These are phyloP conservation scores for Botrytis cinerea DNA, from an alignment of 2,329 filamentous ascomycete genomes.

Conservation along the genomic window DNA sequence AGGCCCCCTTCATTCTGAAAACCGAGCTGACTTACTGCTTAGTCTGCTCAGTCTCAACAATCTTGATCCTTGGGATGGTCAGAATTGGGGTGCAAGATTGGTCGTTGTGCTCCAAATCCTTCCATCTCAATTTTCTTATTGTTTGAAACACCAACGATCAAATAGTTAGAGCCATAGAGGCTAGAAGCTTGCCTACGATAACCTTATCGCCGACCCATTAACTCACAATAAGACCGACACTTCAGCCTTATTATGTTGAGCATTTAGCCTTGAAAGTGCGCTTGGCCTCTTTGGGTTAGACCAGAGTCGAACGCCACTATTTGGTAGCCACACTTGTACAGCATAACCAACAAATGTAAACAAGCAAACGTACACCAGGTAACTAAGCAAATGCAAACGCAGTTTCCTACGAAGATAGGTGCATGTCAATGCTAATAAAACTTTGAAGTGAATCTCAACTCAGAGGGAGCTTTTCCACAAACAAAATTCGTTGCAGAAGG, in stretches of 20 bases:
- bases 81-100: not conserved
- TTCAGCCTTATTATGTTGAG: not conserved
- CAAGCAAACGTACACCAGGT: not conserved
- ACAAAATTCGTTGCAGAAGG: not conserved
- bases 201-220: conserved; percentile 8
- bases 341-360: not conserved
- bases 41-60: not conserved
- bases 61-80: not conserved
- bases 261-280: no score
- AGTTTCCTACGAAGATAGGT: not conserved
- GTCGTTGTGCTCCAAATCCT: not conserved
- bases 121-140: not conserved
- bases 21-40: not conserved
- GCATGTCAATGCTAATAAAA: not conserved
- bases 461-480: not conserved
- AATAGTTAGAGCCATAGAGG: not conserved
- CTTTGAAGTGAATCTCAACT: not conserved
- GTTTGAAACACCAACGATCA: conserved; percentile 21
- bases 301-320: not conserved
- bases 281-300: not conserved
- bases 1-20: not conserved
- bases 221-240: conserved; percentile 1
- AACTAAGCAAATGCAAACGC: not conserved
- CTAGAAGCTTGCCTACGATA: not conserved
- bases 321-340: not conserved